These are phyloP conservation scores for Dactylellina leptospora DNA, from an alignment of 2,329 filamentous ascomycete species.

Conservation along the genomic window DNA sequence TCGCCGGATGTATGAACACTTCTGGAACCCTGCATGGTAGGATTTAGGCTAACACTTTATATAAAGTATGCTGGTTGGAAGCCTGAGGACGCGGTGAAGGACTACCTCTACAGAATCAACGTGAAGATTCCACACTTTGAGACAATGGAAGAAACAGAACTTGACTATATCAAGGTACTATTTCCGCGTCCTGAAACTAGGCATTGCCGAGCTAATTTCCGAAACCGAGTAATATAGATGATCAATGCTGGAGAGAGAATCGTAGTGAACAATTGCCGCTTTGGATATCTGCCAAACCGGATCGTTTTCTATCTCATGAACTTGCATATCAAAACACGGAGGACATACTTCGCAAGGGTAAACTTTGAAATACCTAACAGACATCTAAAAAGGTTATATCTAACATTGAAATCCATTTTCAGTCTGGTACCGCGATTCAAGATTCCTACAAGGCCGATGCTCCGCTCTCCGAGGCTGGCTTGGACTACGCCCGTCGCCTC, in stretches of 20 bases:
- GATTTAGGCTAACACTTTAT: not conserved
- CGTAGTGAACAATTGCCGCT: conserved; percentile 95
- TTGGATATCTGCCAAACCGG: conserved; percentile 93
- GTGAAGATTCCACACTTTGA: conserved; percentile 95
- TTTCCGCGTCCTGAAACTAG: not conserved
- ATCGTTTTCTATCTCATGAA: conserved; percentile 99
- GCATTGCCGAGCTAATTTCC: not conserved
- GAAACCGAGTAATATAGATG: conserved; percentile 67
- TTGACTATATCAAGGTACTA: conserved; percentile 87
- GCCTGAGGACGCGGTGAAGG: conserved; percentile 86
- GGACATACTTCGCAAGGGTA: conserved; percentile 87
- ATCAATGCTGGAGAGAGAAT: conserved; percentile 95
- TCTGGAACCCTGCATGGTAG: not conserved
- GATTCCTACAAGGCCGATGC: conserved; percentile 93
- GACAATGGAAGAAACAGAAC: conserved; percentile 90
- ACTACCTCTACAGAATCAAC: conserved; percentile 89
- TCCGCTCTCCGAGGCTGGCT: conserved; percentile 79
- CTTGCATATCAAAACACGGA: conserved; percentile 91
- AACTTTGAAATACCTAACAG: conserved; percentile 43
- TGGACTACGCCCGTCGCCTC: conserved; percentile 84
- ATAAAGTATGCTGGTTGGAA: conserved; percentile 87
- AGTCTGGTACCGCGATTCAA: conserved; percentile 82
- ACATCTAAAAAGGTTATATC: not conserved
- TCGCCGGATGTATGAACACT: conserved; percentile 79
- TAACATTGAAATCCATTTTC: conserved; percentile 42